These are phyloP conservation scores for Leishmania martiniquensis DNA, from an alignment of 208 protist genomes.

Conservation along the genomic window DNA sequence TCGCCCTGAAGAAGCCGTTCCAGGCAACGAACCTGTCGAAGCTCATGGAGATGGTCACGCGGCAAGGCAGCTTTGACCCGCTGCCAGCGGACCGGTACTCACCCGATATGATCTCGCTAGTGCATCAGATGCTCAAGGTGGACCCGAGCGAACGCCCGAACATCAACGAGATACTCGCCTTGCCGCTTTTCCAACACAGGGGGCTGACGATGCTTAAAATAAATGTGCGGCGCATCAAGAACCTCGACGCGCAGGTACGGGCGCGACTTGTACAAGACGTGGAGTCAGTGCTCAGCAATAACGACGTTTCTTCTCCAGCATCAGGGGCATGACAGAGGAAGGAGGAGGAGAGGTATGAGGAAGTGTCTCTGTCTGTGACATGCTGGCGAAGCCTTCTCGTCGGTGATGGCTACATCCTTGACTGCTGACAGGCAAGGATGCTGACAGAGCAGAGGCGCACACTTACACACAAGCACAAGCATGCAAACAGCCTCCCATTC, in stretches of 20 bases:
- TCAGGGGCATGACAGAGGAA: not conserved
- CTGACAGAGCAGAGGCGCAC: too few relatives aligned
- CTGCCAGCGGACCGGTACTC: slow-evolving; percentile 51
- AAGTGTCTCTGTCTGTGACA: not conserved
- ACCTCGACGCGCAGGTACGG: slow-evolving; percentile 31
- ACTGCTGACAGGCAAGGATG: too few relatives aligned
- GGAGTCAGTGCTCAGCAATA: slow-evolving; percentile 19
- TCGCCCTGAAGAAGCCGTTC: slow-evolving; percentile 75
- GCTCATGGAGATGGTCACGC: slow-evolving; percentile 61
- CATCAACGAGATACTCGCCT: slow-evolving; percentile 51
- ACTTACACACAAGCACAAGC: not conserved
- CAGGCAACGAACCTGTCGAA: slow-evolving; percentile 40
- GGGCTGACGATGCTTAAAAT: slow-evolving; percentile 50
- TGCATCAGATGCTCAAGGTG: slow-evolving; percentile 55
- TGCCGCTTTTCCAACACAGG: slow-evolving; percentile 37
- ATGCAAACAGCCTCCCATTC: too few relatives aligned
- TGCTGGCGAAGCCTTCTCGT: too few relatives aligned
- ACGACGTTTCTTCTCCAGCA: slow-evolving; percentile 1
- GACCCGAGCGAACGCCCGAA: slow-evolving; percentile 49
- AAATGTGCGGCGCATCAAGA: slow-evolving; percentile 51
- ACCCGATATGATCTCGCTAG: slow-evolving; percentile 32
- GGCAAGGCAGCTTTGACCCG: slow-evolving; percentile 44
- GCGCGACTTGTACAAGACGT: slow-evolving; percentile 42
- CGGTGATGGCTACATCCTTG: too few relatives aligned
- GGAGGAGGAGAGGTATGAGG: not conserved